Base-by-base conservation (phyloP, 2,329 filamentous ascomycete genomes). In the Grosmannia penicillata region DNA sequence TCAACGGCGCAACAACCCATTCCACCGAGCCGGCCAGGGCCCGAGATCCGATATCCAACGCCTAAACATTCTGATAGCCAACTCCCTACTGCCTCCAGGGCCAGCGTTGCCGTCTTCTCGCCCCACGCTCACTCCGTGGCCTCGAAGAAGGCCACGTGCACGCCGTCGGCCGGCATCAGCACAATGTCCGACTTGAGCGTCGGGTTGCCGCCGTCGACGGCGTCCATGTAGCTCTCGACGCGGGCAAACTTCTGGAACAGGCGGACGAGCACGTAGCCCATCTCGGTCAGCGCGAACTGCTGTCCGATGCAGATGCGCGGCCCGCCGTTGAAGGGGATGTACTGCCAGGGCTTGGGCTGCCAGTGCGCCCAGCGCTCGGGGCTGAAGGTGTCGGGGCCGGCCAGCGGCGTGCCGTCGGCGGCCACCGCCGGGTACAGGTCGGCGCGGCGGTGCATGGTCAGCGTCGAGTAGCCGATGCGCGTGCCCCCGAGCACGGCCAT, bases 221-320 rank as follows among this genome's bases (percentile, higher is more conserved):
- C 54, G 8, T 53, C 45, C 72, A 75, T 76, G 47, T 65, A 59
- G 49, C 61, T 71, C 49, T 75, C 70, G 8, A 85, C 62, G 10
- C 65, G 58, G 39, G 76, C 72, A 52, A 80, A 91, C 19, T 68
- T 65, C 61, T 89, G 83, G 51, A 87, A 72, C 46, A 89, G 51
- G 32, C 82, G 64, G 22, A 78, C 75, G 43, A 85, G 66, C 9
- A 80, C 75, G 53, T 87, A 87, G 23, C 63, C 62, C 62, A 82
- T 82, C 62, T 87, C 80, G 0, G 80, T 84, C 33, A 87, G 58
- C 13, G 82, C 83, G 54, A 86, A 89, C 56, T 89, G 80, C 64
- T 89, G 80, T 2, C 81, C 80, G 42, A 86, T 73, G 56, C 81
- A 83, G 51, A 83, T 80, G 24, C 81, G 63, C 31, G 80, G 76